Conservation (phyloP, 2,329 filamentous ascomycete genomes). For the Simplicillium sp. region DNA sequence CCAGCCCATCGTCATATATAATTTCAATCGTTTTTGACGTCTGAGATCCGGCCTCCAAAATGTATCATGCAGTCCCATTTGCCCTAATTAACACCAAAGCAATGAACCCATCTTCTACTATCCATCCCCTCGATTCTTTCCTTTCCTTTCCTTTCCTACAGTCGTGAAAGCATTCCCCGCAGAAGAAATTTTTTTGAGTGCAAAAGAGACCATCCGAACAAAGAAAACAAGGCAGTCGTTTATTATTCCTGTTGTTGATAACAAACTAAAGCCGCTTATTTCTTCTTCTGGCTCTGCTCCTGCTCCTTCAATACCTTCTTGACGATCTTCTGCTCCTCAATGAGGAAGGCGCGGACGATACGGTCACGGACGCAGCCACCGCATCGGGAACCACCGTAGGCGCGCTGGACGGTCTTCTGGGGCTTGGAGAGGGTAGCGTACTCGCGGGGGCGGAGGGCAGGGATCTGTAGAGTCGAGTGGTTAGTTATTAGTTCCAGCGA, state of each 20-base stretch:
- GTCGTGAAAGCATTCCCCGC: conserved; percentile 2
- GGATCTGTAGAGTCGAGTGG: conserved; percentile 51
- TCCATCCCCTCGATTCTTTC: too few relatives aligned
- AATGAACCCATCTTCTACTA: conserved; percentile 30
- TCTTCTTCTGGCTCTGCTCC: conserved; percentile 62
- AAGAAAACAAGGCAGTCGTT: conserved; percentile 7
- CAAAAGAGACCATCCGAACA: conserved; percentile 4
- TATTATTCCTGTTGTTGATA: too few relatives aligned
- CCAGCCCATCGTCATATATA: conserved; percentile 19
- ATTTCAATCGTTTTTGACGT: conserved; percentile 16
- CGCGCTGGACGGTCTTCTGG: conserved; percentile 98
- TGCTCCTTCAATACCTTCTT: conserved; percentile 99
- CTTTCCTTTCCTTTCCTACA: conserved; percentile 14
- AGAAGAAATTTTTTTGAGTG: conserved; percentile 1
- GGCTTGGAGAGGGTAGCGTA: conserved; percentile 95
- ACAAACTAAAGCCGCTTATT: conserved; percentile 43
- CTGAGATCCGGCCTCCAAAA: conserved; percentile 17
- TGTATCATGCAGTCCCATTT: conserved; percentile 40
- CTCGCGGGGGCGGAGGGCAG: conserved; percentile 95
- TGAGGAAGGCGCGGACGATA: conserved; percentile 95
- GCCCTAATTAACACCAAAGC: conserved; percentile 44
- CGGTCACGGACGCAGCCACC: conserved; percentile 98
- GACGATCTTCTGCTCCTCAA: conserved; percentile 99
- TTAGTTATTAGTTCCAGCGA: neutral
- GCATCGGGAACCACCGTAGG: conserved; percentile 97